Conservation (phyloP, 306 rosid genomes). For the Cucurbita maxima region DNA sequence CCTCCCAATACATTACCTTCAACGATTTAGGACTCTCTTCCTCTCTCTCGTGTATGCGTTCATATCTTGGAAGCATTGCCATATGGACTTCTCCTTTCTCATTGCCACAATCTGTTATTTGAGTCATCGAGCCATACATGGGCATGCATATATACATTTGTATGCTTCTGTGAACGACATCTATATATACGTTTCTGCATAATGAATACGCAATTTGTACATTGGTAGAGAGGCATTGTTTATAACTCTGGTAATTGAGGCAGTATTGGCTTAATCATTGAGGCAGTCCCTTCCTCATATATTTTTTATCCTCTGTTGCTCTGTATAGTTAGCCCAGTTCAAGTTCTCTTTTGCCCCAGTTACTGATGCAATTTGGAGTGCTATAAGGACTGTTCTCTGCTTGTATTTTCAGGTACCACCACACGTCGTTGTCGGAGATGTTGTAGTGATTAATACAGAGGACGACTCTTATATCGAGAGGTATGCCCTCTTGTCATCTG, state of each 20-base stretch:
- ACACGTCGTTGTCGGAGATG: constrained; percentile 60
- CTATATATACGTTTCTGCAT: background rate
- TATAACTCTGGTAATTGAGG: background rate
- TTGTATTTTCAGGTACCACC: constrained; percentile 53
- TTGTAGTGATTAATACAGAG: constrained; percentile 56
- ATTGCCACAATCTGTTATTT: background rate
- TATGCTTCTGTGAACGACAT: background rate
- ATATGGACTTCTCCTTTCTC: background rate
- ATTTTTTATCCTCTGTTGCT: background rate
- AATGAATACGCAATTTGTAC: background rate
- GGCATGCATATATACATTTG: background rate
- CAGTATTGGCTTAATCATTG: background rate
- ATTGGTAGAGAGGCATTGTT: background rate
- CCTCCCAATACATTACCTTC: background rate
- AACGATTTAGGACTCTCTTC: background rate
- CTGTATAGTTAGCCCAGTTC: background rate
- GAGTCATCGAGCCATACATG: background rate
- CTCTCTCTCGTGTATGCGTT: background rate
- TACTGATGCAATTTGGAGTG: background rate
- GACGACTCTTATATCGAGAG: constrained; percentile 72
- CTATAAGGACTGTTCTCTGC: background rate
- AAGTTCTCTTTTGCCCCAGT: background rate
- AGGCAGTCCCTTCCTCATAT: background rate
- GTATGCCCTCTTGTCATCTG: constrained; percentile 16
- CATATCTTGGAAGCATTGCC: background rate